These are phyloP conservation scores for Penicillium sp. DNA, from an alignment of 2,329 filamentous ascomycete genomes.

Conservation along the genomic window DNA sequence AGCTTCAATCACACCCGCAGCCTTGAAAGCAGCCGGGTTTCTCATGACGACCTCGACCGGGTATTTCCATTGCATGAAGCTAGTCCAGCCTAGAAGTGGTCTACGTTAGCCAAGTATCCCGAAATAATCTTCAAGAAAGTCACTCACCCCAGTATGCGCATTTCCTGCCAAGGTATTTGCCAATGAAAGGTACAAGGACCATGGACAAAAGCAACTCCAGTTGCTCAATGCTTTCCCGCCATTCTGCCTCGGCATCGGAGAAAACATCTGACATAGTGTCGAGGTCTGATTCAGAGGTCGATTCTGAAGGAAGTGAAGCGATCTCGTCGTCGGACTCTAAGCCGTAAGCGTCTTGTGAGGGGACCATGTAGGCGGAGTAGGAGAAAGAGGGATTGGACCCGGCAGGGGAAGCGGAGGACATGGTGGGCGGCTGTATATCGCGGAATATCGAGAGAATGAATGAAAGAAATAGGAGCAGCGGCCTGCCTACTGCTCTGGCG, in stretches of 20 bases:
- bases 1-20: slow-evolving; percentile 62
- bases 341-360: slow-evolving; percentile 30
- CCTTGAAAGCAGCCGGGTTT: slow-evolving; percentile 62
- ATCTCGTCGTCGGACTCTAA: slow-evolving; percentile 40
- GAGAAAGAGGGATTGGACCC: slow-evolving; percentile 36
- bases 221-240: slow-evolving; percentile 92
- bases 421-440: slow-evolving; percentile 15
- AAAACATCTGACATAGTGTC: slow-evolving; percentile 53
- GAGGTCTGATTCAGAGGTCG: slow-evolving; percentile 38
- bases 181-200: slow-evolving; percentile 88
- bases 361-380: slow-evolving; percentile 41
- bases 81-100: slow-evolving; percentile 70
- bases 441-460: neutral
- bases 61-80: slow-evolving; percentile 94
- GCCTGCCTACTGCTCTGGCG: slow-evolving; percentile 35
- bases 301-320: slow-evolving; percentile 44
- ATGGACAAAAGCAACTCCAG: slow-evolving; percentile 89
- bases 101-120: slow-evolving; percentile 7
- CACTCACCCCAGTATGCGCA: slow-evolving; percentile 89
- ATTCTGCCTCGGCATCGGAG: slow-evolving; percentile 89
- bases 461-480: slow-evolving; percentile 27
- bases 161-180: slow-evolving; percentile 91
- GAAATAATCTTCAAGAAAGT: neutral
- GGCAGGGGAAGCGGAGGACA: slow-evolving; percentile 31
- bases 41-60: slow-evolving; percentile 67